Base-by-base conservation (phyloP, 2,329 filamentous ascomycete genomes). In the Penicillium sp. region DNA sequence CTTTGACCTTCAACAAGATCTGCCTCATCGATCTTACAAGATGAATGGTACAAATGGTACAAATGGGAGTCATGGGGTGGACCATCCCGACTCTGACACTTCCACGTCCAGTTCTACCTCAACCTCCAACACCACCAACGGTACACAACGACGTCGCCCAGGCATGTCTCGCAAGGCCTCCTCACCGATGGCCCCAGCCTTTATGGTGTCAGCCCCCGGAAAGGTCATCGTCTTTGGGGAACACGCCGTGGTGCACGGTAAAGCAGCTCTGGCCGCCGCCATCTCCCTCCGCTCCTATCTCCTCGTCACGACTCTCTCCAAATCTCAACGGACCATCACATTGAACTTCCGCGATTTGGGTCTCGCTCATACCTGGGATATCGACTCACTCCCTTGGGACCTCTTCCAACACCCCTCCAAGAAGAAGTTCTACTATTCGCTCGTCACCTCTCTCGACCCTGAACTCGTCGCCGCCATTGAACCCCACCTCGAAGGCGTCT, bases 221-320 rank as follows among this genome's bases (percentile, higher is more conserved):
- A 99, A 99, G 74, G 94, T 97, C 70, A 99, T 99, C 72, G 91
- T 97, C 49, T 97, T 93, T 77, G 94, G 94, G 63, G 94, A 99
- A 75, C 94, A 99, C 78, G 90, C 94, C 2, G 94, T 97, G n/a
- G 94, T 99, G 18, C 87, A 99, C 70, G 92, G 92, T 70, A 97
- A 97, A 88, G 87, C 92, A 63, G 93, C 94, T 54, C 93, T 99
- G 74, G 94, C 94, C 48, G 95, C 94, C 21, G 88, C 94, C 26
- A 95, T 99, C 55, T 96, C 94, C 24, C 83, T 99, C 24, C 89
- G 94, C 64, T 97, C 94, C 40, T 99, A 97, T 73, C 89, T 99
- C 46, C 92, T 96, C 67, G 93, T 97, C 70, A 96, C 92, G 14
- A 90, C 93, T 13, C 85, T 96, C 43, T 95, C 92, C 60, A 97